phyloP scores from a whole-genome alignment of 1,139 yeast species.

The Arxiozyma heterogenica region DNA sequence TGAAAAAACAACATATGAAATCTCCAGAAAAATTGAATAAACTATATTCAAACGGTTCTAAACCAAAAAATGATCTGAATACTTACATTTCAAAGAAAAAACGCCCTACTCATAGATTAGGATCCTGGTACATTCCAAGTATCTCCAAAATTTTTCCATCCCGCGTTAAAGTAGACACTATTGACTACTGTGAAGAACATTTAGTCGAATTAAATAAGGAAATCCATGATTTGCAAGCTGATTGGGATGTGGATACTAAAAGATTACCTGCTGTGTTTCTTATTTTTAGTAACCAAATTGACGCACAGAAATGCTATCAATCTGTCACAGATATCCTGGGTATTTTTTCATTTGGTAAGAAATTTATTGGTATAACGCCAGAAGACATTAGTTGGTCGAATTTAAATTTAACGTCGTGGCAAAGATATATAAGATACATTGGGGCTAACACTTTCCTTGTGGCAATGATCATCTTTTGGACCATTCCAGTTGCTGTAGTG shows the following conservation, averaged over 20 bases:
- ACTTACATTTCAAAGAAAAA: slow-evolving; percentile 48
- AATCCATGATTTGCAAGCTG: slow-evolving; percentile 44
- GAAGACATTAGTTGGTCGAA: slow-evolving; percentile 58
- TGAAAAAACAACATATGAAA: slow-evolving; percentile 48
- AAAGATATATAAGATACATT: slow-evolving; percentile 41
- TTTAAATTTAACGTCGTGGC: slow-evolving; percentile 52
- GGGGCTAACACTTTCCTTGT: slow-evolving; percentile 47
- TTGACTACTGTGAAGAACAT: slow-evolving; percentile 48
- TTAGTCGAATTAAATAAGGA: slow-evolving; percentile 48
- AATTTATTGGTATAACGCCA: slow-evolving; percentile 52
- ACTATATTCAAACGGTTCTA: slow-evolving; percentile 21
- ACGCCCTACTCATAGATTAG: slow-evolving; percentile 52
- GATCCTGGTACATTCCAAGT: slow-evolving; percentile 12
- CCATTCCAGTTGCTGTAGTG: slow-evolving; percentile 77
- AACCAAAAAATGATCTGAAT: slow-evolving; percentile 46
- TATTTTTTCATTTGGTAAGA: slow-evolving; percentile 32
- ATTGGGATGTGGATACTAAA: slow-evolving; percentile 30
- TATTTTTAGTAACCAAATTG: slow-evolving; percentile 61
- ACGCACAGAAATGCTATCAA: slow-evolving; percentile 64
- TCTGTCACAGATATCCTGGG: slow-evolving; percentile 40
- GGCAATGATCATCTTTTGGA: slow-evolving; percentile 64
- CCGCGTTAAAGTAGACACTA: slow-evolving; percentile 51
- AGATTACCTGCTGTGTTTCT: slow-evolving; percentile 52
- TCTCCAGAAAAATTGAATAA: slow-evolving; percentile 36
- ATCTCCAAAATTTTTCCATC: slow-evolving; percentile 11